These are phyloP conservation scores for Colletotrichum tofieldiae DNA, from an alignment of 2,329 filamentous ascomycete species.

Conservation along the genomic window DNA sequence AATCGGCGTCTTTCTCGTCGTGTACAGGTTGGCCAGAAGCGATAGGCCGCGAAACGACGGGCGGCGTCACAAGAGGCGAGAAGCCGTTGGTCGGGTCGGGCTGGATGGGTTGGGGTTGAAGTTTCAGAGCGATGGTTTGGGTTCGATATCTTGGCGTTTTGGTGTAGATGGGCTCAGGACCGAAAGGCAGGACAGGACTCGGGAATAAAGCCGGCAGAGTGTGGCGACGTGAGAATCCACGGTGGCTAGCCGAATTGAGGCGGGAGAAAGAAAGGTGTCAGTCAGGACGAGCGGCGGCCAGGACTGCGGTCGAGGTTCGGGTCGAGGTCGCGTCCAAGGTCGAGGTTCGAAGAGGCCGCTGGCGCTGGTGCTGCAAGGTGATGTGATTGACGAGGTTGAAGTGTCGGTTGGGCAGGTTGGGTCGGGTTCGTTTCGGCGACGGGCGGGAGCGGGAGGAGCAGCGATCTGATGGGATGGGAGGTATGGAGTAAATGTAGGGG, in stretches of 20 bases:
- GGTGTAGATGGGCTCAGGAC: neutral
- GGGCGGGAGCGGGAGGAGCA: slow-evolving; percentile 43
- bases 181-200: neutral
- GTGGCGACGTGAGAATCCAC: neutral
- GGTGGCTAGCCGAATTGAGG: neutral
- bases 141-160: slow-evolving; percentile 23
- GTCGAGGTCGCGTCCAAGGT: slow-evolving; percentile 19
- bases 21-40: slow-evolving; percentile 12
- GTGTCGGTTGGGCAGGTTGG: slow-evolving; percentile 21
- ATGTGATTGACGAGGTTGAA: slow-evolving; percentile 27
- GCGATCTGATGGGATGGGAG: slow-evolving; percentile 41
- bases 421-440: slow-evolving; percentile 41
- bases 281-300: neutral
- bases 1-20: slow-evolving; percentile 38
- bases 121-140: slow-evolving; percentile 17
- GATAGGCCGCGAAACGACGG: slow-evolving; percentile 32
- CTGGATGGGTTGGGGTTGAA: slow-evolving; percentile 29
- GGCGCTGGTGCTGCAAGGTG: slow-evolving; percentile 28
- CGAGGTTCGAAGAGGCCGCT: slow-evolving; percentile 7
- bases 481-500: slow-evolving; percentile 24
- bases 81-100: slow-evolving; percentile 40
- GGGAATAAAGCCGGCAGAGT: neutral
- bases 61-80: slow-evolving; percentile 39
- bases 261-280: neutral
- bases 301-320: slow-evolving; percentile 6